Percentiles rank a stretch among this genome's conserved stretches.
Evolutionary conservation across 371 early-diverging fungal genomes (phyloP).

Genomic region (Parasitella parasitica): DNA sequence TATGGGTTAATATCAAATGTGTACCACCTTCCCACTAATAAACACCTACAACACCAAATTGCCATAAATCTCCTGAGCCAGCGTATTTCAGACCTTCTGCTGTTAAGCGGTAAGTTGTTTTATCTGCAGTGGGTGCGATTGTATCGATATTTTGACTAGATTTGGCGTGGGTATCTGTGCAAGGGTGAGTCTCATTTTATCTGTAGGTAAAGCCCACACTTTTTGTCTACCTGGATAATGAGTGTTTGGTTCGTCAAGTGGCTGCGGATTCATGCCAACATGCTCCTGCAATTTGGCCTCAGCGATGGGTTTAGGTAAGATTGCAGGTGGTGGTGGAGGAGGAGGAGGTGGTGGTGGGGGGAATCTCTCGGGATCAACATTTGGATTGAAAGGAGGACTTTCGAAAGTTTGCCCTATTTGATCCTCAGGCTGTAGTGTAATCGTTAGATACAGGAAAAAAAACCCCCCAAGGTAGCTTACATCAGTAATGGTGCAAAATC

Average conservation of each 20-base stretch:
- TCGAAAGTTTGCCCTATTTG: too few relatives aligned
- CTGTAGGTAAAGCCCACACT: too few relatives aligned
- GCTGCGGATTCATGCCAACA: constrained; percentile 10
- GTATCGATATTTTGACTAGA: constrained; percentile 24
- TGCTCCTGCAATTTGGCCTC: constrained; percentile 10
- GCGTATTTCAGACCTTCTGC: constrained; percentile 22
- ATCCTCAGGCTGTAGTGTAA: too few relatives aligned
- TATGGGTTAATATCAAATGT: not conserved
- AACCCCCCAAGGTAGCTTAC: not conserved
- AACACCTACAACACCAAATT: constrained; percentile 34
- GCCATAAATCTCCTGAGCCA: constrained; percentile 25
- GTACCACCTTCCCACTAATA: not conserved
- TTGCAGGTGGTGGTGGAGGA: constrained; percentile 1
- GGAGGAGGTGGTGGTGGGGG: constrained; percentile 1
- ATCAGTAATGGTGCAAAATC: constrained; percentile 5
- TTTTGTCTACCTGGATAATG: constrained; percentile 31
- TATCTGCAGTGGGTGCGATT: constrained; percentile 37
- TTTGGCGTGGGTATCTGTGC: constrained; percentile 22
- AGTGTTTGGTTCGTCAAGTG: constrained; percentile 17
- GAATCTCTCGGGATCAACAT: not conserved
- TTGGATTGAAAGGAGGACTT: not conserved
- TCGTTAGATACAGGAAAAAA: too few relatives aligned
- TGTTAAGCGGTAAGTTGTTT: constrained; percentile 26
- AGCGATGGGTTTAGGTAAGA: not conserved
- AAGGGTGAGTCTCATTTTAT: not conserved